phyloP scores from a whole-genome alignment of 2,329 filamentous ascomycete species.

The Trichoderma sp. region DNA sequence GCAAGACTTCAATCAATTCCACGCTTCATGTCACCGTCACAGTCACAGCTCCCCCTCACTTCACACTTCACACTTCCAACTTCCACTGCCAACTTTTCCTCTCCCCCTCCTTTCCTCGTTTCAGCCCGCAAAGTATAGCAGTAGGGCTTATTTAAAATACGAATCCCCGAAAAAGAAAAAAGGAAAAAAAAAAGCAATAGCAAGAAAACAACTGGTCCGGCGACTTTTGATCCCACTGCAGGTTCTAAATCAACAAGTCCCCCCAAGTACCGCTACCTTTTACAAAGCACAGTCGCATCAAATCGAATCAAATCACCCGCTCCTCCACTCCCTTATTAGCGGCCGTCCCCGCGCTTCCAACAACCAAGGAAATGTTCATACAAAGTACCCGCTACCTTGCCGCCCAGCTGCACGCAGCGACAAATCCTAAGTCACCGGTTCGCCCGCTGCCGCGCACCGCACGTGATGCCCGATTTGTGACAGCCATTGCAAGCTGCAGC shows the following conservation, averaged over 20 bases:
- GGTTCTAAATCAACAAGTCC: background rate
- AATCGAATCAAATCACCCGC: background rate
- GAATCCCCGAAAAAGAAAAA: background rate
- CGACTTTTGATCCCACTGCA: background rate
- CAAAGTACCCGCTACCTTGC: background rate
- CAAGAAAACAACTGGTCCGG: background rate
- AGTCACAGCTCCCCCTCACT: background rate
- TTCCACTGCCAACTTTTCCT: background rate
- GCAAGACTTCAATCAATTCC: background rate
- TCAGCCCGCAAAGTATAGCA: background rate
- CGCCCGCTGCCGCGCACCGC: background rate
- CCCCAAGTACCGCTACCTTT: background rate
- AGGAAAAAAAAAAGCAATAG: background rate
- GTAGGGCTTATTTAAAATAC: background rate
- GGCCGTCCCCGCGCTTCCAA: background rate
- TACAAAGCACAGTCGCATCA: background rate
- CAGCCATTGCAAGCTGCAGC: background rate
- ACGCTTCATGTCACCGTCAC: background rate
- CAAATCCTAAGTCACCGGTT: slow-evolving; percentile 2
- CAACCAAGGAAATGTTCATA: background rate
- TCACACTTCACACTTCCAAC: background rate
- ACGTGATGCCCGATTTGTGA: slow-evolving; percentile 14
- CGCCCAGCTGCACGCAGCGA: background rate
- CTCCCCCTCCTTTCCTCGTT: background rate
- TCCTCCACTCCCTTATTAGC: background rate